These are phyloP conservation scores for Blastomyces parvus DNA, from an alignment of 2,329 filamentous ascomycete species.

Conservation along the genomic window DNA sequence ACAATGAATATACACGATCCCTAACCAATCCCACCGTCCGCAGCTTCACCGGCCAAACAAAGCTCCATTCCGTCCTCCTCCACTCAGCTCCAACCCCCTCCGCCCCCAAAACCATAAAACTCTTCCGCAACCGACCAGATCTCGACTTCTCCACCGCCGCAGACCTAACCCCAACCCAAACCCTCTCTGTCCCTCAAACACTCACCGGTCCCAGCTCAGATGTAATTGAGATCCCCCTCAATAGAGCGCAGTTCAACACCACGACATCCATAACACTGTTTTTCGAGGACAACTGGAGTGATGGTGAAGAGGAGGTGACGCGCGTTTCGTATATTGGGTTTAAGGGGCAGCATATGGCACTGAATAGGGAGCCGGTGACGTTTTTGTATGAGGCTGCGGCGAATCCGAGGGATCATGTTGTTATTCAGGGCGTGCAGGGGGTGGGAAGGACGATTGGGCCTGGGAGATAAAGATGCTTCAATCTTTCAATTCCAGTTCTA, in stretches of 20 bases:
- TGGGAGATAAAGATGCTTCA: conserved; percentile 22
- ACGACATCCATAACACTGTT: conserved; percentile 78
- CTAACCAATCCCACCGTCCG: neutral
- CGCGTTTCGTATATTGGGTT: conserved; percentile 78
- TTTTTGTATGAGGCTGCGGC: conserved; percentile 91
- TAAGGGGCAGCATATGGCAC: conserved; percentile 84
- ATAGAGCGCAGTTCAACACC: conserved; percentile 77
- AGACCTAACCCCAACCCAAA: conserved; percentile 62
- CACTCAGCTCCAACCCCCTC: conserved; percentile 62
- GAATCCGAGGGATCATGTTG: conserved; percentile 73
- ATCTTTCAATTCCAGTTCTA: conserved; percentile 3
- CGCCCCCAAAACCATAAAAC: conserved; percentile 72
- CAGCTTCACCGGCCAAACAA: conserved; percentile 88
- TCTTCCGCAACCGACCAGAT: conserved; percentile 79
- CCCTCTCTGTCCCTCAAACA: conserved; percentile 66
- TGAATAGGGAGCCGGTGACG: conserved; percentile 71
- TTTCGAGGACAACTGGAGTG: conserved; percentile 81
- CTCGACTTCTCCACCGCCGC: conserved; percentile 73
- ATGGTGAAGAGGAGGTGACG: conserved; percentile 70
- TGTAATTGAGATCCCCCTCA: conserved; percentile 78
- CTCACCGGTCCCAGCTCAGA: conserved; percentile 44
- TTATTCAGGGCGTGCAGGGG: conserved; percentile 36
- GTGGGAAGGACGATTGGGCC: conserved; percentile 32
- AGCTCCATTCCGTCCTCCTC: conserved; percentile 79
- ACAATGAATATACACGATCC: neutral